A percentile compares a stretch with the other conserved stretches of the same genome.
phyloP scores from a whole-genome alignment of 2,329 filamentous ascomycete species.

The Colletotrichum sp. region DNA sequence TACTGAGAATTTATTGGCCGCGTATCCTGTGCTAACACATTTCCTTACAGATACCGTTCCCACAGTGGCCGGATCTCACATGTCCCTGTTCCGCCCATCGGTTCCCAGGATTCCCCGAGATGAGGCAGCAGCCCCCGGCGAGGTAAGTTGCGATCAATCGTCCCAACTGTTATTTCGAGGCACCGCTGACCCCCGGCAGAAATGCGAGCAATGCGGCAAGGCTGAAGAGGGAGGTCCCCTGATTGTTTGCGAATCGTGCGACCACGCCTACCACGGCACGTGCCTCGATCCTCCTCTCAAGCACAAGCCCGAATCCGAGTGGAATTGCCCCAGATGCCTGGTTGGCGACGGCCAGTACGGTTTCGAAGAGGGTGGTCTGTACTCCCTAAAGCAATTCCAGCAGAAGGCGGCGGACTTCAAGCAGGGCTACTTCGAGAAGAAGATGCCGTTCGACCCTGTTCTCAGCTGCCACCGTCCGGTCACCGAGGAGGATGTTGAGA shows the following conservation, averaged over 20 bases:
- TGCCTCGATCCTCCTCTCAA: constrained; percentile 89
- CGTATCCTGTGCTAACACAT: constrained; percentile 19
- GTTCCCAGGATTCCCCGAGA: constrained; percentile 69
- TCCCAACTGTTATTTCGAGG: background rate
- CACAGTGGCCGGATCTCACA: constrained; percentile 94
- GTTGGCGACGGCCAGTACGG: constrained; percentile 97
- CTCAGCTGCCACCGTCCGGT: constrained; percentile 81
- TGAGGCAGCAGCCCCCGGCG: constrained; percentile 48
- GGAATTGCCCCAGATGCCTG: constrained; percentile 94
- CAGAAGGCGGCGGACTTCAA: constrained; percentile 96
- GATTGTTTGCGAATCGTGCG: constrained; percentile 88
- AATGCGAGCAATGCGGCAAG: constrained; percentile 86
- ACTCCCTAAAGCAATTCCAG: constrained; percentile 94
- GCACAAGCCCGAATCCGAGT: constrained; percentile 80
- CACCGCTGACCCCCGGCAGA: constrained; percentile 47
- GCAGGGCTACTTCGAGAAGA: constrained; percentile 88
- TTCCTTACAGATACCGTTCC: constrained; percentile 64
- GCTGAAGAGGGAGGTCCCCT: constrained; percentile 75
- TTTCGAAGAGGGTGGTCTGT: constrained; percentile 95
- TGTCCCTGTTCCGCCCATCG: constrained; percentile 89
- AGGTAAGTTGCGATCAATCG: constrained; percentile 34
- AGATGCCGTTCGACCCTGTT: constrained; percentile 86
- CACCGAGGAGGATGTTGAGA: constrained; percentile 93
- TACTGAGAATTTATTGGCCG: background rate
- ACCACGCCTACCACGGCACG: constrained; percentile 82